Base-by-base conservation (phyloP, 345 rosid genomes). In the Eucalyptus regnans region DNA sequence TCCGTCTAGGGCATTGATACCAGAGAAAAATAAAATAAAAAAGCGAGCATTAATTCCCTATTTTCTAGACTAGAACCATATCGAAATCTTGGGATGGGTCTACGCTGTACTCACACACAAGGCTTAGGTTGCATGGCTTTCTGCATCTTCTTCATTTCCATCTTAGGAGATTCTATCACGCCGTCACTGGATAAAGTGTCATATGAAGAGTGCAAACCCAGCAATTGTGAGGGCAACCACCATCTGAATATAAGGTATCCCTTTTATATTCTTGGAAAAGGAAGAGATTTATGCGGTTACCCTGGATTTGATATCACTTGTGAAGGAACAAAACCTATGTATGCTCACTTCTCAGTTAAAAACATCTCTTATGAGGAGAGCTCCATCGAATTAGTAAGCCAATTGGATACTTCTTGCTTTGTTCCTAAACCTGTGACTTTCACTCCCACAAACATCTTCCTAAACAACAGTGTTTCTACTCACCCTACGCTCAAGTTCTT, bases 361-460 rank as follows among this genome's bases (percentile, higher is more conserved):
- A 76, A 4, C 84, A 76, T 76, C 84, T 76, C 44, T 44, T 76
- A 76, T 3, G 46, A 44, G 22, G n/a, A 76, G 18, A 37, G 22
- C 5, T 31, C 46, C 44, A 22, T 76, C 84, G 10, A 76, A 15
- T 17, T 76, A 15, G 7, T 15, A 18, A 76, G 44, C 46, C 9
- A 1, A 14, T 7, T 33, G 4, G 3, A 33, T 76, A 8, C 8
- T 4, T 33, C 44, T 33, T 76, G 84, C n/a, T 15, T 8, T 20
- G 46, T 1, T 4, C 15, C 33, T 18, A 10, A 3, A 1, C 44
- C 44, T 17, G 1, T 11, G 3, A 4, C 25, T 4, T 14, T 14
- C 9, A 1, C 17, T 33, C 25, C 23, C 44, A 3, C 9, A 33
- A 9, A 13, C 15, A 17, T 20, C 13, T 37, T 79, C 44, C 43